Percentiles rank a stretch among this genome's conserved stretches.
phyloP scores from a whole-genome alignment of 345 rosid species.

The Mercurialis annua region DNA sequence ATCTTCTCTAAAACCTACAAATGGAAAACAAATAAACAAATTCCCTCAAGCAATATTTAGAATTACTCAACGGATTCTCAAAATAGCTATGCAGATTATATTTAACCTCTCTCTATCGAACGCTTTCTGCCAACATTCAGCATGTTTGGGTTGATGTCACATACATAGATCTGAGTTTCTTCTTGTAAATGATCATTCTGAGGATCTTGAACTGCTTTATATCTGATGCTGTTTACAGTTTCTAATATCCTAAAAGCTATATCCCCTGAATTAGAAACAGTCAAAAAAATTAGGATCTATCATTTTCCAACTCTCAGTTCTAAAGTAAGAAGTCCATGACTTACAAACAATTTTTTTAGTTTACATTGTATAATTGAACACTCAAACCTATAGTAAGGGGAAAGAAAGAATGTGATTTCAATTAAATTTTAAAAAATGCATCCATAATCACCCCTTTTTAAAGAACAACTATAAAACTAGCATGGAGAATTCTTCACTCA shows the following conservation, averaged over 20 bases:
- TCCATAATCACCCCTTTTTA: neutral
- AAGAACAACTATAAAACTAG: neutral
- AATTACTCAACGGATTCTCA: neutral
- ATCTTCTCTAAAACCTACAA: slow-evolving; percentile 40
- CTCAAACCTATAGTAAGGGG: too few relatives aligned
- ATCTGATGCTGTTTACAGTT: slow-evolving; percentile 44
- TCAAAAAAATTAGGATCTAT: neutral
- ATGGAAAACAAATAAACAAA: slow-evolving; percentile 14
- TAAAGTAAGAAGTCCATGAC: neutral
- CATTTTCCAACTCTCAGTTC: slow-evolving; percentile 12
- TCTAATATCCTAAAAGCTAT: slow-evolving; percentile 88
- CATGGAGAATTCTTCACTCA: neutral
- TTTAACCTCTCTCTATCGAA: slow-evolving; percentile 75
- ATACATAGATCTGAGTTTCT: slow-evolving; percentile 75
- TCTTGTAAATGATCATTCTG: slow-evolving; percentile 54
- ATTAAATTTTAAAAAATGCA: neutral
- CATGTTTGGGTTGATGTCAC: slow-evolving; percentile 96
- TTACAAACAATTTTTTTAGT: neutral
- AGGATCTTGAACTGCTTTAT: slow-evolving; percentile 58
- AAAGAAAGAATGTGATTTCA: neutral
- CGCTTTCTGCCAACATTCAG: slow-evolving; percentile 75
- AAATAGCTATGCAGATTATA: slow-evolving; percentile 8
- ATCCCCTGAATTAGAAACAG: too few relatives aligned
- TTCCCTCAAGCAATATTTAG: neutral
- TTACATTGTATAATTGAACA: neutral